phyloP scores from a whole-genome alignment of 164 flowering plant species.

The Malania oleifera region DNA sequence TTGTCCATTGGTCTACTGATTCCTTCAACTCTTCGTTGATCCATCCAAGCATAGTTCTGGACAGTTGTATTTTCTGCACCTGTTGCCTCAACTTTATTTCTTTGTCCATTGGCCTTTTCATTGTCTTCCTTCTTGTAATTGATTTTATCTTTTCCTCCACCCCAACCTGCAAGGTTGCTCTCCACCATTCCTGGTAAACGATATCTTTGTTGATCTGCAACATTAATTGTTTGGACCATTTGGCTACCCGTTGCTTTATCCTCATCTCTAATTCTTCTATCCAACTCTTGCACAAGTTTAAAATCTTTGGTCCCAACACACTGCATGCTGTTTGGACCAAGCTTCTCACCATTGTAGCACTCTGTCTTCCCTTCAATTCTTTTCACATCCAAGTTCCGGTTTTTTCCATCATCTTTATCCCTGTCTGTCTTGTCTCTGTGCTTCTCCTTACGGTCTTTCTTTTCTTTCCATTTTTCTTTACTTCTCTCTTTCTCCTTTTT shows the following conservation, averaged over 20 bases:
- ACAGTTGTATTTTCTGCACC: conserved; percentile 1
- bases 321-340: neutral
- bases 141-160: conserved; percentile 1
- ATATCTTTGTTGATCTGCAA: conserved; percentile 8
- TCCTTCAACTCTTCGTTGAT: conserved; percentile 10
- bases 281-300: conserved; percentile 20
- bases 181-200: neutral
- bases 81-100: conserved; percentile 9
- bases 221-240: conserved; percentile 7
- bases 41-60: neutral
- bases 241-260: conserved; percentile 13
- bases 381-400: neutral
- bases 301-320: conserved; percentile 4
- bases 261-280: conserved; percentile 11
- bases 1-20: conserved; percentile 4
- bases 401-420: conserved; percentile 9
- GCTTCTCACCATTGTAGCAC: neutral
- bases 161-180: neutral
- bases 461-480: conserved; percentile 14
- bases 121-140: conserved; percentile 10
- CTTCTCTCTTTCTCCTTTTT: conserved; percentile 22
- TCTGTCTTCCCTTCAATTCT: neutral
- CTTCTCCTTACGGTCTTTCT: conserved; percentile 20
- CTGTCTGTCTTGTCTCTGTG: conserved; percentile 18
- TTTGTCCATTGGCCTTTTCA: conserved; percentile 10